Percentiles rank a stretch among this genome's conserved stretches.
phyloP scores from a whole-genome alignment of 2,329 filamentous ascomycete species.

The Microdochium paspali region DNA sequence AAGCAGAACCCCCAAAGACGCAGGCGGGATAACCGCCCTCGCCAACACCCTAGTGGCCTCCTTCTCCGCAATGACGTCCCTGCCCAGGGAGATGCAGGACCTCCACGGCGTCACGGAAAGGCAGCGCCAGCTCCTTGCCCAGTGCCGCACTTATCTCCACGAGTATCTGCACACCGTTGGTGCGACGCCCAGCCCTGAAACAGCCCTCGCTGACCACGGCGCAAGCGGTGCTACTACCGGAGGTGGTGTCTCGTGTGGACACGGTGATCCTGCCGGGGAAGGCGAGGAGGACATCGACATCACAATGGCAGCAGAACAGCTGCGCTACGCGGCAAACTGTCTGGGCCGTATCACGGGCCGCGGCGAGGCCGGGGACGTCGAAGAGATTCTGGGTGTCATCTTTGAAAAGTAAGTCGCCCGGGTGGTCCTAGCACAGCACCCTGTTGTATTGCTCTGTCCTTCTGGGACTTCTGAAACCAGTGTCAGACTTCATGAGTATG shows the following conservation, averaged over 20 bases:
- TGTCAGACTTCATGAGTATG: not conserved
- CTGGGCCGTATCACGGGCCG: constrained; percentile 83
- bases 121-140: constrained; percentile 70
- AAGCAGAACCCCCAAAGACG: constrained; percentile 29
- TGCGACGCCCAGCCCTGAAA: constrained; percentile 8
- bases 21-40: constrained; percentile 60
- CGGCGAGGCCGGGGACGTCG: constrained; percentile 79
- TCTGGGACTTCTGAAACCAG: too few relatives aligned
- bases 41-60: constrained; percentile 55
- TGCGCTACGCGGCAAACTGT: constrained; percentile 70
- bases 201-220: too few relatives aligned
- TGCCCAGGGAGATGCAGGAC: constrained; percentile 67
- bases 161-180: constrained; percentile 58
- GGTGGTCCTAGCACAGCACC: too few relatives aligned
- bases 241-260: too few relatives aligned
- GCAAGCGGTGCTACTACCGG: too few relatives aligned
- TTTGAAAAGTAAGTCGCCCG: constrained; percentile 93
- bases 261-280: too few relatives aligned
- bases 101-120: constrained; percentile 85
- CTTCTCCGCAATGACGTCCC: constrained; percentile 62
- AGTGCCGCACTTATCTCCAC: constrained; percentile 63
- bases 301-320: constrained; percentile 80
- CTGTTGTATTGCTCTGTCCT: too few relatives aligned
- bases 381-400: constrained; percentile 91
- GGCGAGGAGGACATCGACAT: constrained; percentile 58